Evolutionary conservation across 257 asterid genomes (phyloP).

Genomic region (Lantana camara): DNA sequence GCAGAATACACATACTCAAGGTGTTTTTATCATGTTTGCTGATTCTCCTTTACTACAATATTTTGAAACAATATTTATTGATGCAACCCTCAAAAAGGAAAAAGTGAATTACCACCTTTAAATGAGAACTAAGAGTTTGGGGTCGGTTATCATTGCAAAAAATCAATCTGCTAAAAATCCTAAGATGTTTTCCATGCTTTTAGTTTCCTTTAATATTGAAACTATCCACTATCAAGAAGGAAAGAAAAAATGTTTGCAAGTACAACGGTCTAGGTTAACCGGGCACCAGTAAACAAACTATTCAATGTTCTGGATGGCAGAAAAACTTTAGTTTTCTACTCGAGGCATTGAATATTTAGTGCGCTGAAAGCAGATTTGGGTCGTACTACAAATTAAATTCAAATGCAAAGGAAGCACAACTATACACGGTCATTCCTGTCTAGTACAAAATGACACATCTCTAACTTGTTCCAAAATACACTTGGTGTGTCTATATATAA

Average conservation of each 20-base stretch:
- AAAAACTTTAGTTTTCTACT: neutral
- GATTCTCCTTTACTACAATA: neutral
- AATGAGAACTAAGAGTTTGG: neutral
- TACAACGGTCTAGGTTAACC: neutral
- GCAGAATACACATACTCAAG: neutral
- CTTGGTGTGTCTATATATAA: neutral
- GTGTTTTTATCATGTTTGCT: neutral
- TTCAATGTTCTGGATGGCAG: neutral
- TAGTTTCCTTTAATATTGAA: neutral
- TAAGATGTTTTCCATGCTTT: neutral
- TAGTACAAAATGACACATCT: neutral
- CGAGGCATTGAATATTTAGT: neutral
- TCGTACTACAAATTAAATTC: slow-evolving; percentile 4
- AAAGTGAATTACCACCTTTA: neutral
- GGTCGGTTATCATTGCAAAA: neutral
- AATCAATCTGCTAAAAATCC: neutral
- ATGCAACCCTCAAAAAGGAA: slow-evolving; percentile 11
- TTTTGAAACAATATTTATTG: neutral
- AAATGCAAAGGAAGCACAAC: slow-evolving; percentile 8
- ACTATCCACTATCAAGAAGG: neutral
- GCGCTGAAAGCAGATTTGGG: neutral
- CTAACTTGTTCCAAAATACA: neutral
- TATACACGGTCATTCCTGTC: neutral
- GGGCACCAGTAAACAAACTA: neutral
- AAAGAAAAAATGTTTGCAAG: neutral